phyloP scores from a whole-genome alignment of 352 stramenopile genomes.

The Globisporangium middletonii region DNA sequence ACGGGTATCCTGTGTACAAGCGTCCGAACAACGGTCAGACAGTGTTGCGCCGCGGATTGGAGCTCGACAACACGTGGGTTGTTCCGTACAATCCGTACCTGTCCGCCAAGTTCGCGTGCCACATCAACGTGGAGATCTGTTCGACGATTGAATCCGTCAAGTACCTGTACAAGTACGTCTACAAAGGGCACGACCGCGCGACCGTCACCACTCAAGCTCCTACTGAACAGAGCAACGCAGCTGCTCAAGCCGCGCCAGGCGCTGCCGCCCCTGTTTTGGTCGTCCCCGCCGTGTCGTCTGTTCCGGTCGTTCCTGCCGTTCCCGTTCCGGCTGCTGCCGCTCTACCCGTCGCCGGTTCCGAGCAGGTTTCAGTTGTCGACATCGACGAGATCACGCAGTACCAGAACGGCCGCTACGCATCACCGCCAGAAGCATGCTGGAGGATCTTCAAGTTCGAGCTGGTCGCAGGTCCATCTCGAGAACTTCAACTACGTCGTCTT shows the following conservation, averaged over 20 bases:
- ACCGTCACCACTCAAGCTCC: too few species aligned
- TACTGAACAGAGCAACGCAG: too few species aligned
- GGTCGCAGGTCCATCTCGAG: background rate
- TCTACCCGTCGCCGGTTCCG: too few species aligned
- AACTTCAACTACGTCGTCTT: constrained; percentile 7
- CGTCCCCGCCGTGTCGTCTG: too few species aligned
- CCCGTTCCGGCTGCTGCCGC: background rate
- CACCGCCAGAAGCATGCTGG: background rate
- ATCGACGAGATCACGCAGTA: constrained; percentile 1
- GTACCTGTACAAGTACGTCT: constrained; percentile 61
- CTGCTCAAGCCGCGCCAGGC: too few species aligned
- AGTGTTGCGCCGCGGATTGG: constrained; percentile 8
- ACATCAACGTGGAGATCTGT: constrained; percentile 56
- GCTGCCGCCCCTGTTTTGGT: too few species aligned
- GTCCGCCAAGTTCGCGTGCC: constrained; percentile 40
- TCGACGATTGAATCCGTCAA: constrained; percentile 26
- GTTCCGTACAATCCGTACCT: constrained; percentile 59
- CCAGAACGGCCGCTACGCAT: background rate
- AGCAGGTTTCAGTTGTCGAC: background rate
- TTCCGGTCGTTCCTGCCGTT: too few species aligned
- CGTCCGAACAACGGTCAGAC: constrained; percentile 6
- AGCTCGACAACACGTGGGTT: constrained; percentile 28
- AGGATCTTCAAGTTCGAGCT: constrained; percentile 6
- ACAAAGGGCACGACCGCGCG: constrained; percentile 37
- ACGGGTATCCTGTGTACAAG: constrained; percentile 16